Evolutionary conservation across 306 rosid genomes (phyloP), one percentile per base, ranked within the genome.

Genomic region (Pueraria montana): DNA sequence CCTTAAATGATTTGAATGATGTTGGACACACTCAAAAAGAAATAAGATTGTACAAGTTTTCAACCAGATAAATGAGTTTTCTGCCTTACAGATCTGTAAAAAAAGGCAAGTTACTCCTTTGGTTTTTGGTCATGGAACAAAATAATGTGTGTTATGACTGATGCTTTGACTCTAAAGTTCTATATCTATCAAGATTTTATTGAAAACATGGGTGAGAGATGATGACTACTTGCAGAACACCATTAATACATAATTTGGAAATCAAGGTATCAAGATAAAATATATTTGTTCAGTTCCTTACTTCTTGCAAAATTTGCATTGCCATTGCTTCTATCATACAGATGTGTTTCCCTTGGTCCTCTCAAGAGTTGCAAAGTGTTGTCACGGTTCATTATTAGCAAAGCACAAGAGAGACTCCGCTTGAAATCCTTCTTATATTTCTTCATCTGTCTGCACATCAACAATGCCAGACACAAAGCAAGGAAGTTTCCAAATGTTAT

Each of bases 381-480:
- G 82, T 89, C 75, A 30, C 87, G 76, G 74, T 88, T 93, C 84
- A 89, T 76, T 26, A 83, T 82, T 1, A 90, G 83, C 74, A 91
- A 75, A 53, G 82, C 82, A 72, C 96, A 90, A 58, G 87, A 56
- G 69, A 93, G 78, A 48, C 34, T 81, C 58, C 87, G 80, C 82
- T 85, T 43, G 87, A 91, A 91, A 32, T 77, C 76, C 48, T 82
- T 90, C 86, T 80, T 86, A 46, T 91, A 84, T 78, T 83, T 87
- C 89, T 90, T 91, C 94, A 88, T 90, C 18, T 84, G 86, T 76
- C 96, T 93, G 91, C 74, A 48, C 45, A 24, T 34, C 21, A 82
- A n/a, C 62, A 20, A 50, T 74, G 6, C 11, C 69, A 76, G 12
- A 76, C 1, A 78, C 16, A 70, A 65, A 68, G 26, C 18, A 38